These are phyloP conservation scores for Candida glaebosa DNA, from an alignment of 805 yeast species.

Conservation along the genomic window DNA sequence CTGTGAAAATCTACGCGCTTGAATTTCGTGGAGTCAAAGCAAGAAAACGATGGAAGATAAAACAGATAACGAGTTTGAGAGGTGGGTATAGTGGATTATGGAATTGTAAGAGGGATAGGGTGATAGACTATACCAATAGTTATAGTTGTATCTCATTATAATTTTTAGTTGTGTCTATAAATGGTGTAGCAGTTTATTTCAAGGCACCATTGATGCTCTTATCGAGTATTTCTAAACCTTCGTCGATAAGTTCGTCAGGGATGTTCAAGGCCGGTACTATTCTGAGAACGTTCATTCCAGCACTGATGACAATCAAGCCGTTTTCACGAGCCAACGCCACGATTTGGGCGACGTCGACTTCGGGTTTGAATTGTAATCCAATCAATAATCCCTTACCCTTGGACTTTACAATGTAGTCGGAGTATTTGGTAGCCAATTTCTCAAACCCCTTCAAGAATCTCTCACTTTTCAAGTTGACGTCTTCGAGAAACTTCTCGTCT, in stretches of 20 bases:
- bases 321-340: conserved; percentile 68
- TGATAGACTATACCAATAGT: no score
- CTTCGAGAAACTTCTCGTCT: conserved; percentile 52
- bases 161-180: not conserved
- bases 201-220: conserved; percentile 39
- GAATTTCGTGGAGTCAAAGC: no score
- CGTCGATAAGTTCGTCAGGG: conserved; percentile 59
- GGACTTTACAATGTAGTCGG: conserved; percentile 59
- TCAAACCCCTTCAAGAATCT: conserved; percentile 50
- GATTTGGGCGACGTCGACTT: conserved; percentile 58
- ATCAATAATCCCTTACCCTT: conserved; percentile 88
- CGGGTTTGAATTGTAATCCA: conserved; percentile 67
- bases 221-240: conserved; percentile 71
- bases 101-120: no score
- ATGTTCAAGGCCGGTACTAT: conserved; percentile 91
- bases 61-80: no score
- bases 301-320: conserved; percentile 83
- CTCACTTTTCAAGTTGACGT: conserved; percentile 60
- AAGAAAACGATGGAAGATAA: no score
- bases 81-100: no score
- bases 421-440: conserved; percentile 51
- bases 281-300: conserved; percentile 88
- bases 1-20: no score
- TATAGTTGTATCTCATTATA: not conserved
- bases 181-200: no score